phyloP scores from a whole-genome alignment of 2,329 filamentous ascomycete species.

The Sporothrix phasma region DNA sequence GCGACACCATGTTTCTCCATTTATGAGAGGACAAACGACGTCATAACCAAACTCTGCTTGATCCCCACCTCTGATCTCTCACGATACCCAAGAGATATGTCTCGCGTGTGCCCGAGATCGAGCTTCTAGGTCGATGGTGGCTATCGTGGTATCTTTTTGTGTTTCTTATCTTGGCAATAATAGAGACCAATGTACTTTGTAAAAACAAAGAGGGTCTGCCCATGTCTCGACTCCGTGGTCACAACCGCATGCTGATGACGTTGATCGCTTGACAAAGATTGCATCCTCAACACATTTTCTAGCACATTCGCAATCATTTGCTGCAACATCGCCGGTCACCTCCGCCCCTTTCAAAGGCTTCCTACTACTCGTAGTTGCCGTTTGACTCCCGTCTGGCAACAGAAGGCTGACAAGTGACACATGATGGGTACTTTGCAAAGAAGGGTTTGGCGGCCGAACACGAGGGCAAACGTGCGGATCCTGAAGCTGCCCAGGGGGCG shows the following conservation, averaged over 20 bases:
- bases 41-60: background rate
- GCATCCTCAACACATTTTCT: no score
- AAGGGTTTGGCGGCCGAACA: no score
- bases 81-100: background rate
- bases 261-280: background rate
- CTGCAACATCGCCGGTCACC: no score
- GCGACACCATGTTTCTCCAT: background rate
- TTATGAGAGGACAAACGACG: background rate
- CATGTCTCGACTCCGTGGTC: background rate
- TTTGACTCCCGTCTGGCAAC: background rate
- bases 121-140: background rate
- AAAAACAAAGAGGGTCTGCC: background rate
- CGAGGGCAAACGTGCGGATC: no score
- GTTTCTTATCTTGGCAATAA: background rate
- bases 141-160: no score
- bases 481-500: background rate
- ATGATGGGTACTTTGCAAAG: background rate
- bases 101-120: background rate
- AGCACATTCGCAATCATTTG: no score
- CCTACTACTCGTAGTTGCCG: no score
- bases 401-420: background rate
- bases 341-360: no score
- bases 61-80: background rate
- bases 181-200: no score
- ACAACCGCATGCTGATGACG: background rate